These are phyloP conservation scores for Cucurbita pepo DNA, from an alignment of 306 rosid species.

Conservation along the genomic window DNA sequence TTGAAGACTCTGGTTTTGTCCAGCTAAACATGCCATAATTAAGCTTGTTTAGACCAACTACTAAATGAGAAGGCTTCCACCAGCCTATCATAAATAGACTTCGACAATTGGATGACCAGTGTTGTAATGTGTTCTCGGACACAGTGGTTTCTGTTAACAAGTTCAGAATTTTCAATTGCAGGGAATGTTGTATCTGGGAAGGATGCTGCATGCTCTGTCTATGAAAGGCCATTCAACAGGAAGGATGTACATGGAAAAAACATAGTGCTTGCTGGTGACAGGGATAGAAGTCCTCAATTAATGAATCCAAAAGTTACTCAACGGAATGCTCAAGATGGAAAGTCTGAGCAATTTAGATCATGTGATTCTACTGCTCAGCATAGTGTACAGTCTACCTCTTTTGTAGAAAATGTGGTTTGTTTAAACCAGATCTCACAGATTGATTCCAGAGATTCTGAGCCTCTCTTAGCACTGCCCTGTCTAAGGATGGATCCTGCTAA, in stretches of 20 bases:
- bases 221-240: conserved; percentile 37
- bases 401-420: conserved; percentile 31
- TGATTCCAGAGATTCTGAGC: conserved; percentile 26
- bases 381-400: conserved; percentile 19
- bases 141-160: neutral
- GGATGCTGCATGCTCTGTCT: conserved; percentile 22
- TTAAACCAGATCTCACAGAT: conserved; percentile 22
- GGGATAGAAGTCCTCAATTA: conserved; percentile 21
- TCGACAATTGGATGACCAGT: neutral
- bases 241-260: conserved; percentile 27
- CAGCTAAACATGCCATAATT: too few species aligned
- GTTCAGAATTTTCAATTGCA: neutral
- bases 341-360: conserved; percentile 28
- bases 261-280: conserved; percentile 25
- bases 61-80: too few species aligned
- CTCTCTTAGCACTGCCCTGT: conserved; percentile 15
- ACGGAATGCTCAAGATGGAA: conserved; percentile 21
- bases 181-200: conserved; percentile 13
- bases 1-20: too few species aligned
- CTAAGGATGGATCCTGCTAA: conserved; percentile 27
- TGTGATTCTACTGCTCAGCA: conserved; percentile 30
- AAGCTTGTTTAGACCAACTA: too few species aligned
- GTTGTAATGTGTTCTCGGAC: neutral
- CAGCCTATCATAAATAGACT: too few species aligned
- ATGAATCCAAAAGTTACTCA: conserved; percentile 24